phyloP scores from a whole-genome alignment of 2,329 filamentous ascomycete genomes.

The Ascochyta rabiei region DNA sequence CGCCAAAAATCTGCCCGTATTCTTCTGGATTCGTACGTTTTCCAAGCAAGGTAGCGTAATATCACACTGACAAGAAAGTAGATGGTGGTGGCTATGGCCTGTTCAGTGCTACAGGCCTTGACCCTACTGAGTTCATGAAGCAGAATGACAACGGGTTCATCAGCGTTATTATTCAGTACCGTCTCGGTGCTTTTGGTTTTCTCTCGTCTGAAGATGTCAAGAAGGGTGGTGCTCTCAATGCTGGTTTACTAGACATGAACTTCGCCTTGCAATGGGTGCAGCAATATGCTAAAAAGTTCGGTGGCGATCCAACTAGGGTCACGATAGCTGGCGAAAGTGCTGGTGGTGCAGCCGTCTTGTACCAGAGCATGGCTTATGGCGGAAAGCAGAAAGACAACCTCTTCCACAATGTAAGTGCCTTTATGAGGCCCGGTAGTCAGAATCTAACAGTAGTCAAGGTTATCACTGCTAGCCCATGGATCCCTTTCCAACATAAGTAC shows the following conservation, averaged over 20 bases:
- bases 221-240: constrained; percentile 64
- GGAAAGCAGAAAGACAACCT: constrained; percentile 39
- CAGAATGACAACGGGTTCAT: constrained; percentile 58
- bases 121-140: constrained; percentile 41
- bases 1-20: constrained; percentile 59
- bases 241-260: constrained; percentile 68
- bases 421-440: constrained; percentile 13
- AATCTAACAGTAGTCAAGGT: constrained; percentile 26
- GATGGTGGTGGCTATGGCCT: constrained; percentile 50
- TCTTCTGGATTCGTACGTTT: constrained; percentile 58
- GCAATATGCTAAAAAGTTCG: constrained; percentile 57
- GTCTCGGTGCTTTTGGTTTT: constrained; percentile 68
- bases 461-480: constrained; percentile 42
- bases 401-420: constrained; percentile 39
- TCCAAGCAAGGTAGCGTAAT: background rate
- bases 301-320: constrained; percentile 64
- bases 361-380: constrained; percentile 51
- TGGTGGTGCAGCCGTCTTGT: constrained; percentile 62
- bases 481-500: constrained; percentile 41
- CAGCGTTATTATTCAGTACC: constrained; percentile 67
- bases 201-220: constrained; percentile 63
- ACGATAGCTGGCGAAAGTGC: constrained; percentile 68
- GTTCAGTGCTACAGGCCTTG: constrained; percentile 37
- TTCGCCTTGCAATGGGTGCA: constrained; percentile 67
- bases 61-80: constrained; percentile 37